Base-by-base conservation (phyloP, 768 basidiomycete genomes). In the Hericium rajendrae region DNA sequence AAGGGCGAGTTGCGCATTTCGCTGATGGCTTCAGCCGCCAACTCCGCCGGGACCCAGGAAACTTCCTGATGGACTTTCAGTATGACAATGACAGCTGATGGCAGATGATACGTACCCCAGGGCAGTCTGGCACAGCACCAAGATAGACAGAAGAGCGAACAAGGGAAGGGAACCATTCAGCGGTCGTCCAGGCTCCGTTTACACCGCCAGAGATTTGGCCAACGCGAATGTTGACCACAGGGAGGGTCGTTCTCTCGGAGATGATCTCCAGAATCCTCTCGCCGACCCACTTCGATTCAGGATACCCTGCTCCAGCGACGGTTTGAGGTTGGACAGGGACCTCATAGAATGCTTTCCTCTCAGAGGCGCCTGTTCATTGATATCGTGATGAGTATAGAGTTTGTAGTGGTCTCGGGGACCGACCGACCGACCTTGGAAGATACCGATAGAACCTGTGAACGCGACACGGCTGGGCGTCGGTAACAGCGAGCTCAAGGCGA, bases 1-100 rank as follows among this genome's bases (percentile, higher is more conserved):
- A 8, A 51, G 0, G 54, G 20, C 9, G 64, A 59, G 10, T 59
- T 58, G 28, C 58, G 62, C 57, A 69, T 62, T 40, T 69, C 65
- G 20, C 60, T 43, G 37, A 68, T 53, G 6, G 65, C 64, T 6
- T 54, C 51, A 4, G 68, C 69, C 1, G 62, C 66, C 6, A 59
- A 55, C 54, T 65, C 62, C 3, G 60, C 51, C 4, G 65, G 66
- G 15, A 70, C 55, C 66, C 66, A 69, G 5, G 67, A 56, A 5
- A 65, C 43, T 46, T 6, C n/a, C 43, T 16, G 43, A n/a, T 11
- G 43, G 9, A 6, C 16, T 6, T 16, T 46, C 43, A 46, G 22
- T 22, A 46, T 46, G 43, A 12, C 6, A 4, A 22, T 15, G 22
- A 6, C n/a, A 46, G 43, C 8, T 9, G 8, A 10, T 46, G 10